phyloP scores from a whole-genome alignment of 257 asterid species.

The Buddleja alternifolia region DNA sequence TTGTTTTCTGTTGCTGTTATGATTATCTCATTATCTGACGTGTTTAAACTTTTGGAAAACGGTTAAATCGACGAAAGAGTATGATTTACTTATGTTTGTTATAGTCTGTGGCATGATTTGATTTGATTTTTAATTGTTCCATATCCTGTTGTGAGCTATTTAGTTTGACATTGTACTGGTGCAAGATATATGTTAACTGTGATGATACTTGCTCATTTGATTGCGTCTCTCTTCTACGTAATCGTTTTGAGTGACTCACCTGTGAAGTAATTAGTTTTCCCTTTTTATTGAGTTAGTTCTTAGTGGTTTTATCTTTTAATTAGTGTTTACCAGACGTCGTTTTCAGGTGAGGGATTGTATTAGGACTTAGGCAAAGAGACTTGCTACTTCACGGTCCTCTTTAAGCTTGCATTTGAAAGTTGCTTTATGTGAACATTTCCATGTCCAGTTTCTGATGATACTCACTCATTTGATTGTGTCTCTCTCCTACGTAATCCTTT shows the following conservation, averaged over 20 bases:
- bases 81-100: background rate
- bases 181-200: conserved; percentile 1
- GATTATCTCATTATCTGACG: background rate
- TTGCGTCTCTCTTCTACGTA: background rate
- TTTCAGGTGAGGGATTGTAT: conserved; percentile 7
- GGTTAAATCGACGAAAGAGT: background rate
- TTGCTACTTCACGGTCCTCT: conserved; percentile 16
- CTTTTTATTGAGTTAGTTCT: background rate
- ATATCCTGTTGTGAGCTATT: conserved; percentile 9
- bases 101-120: background rate
- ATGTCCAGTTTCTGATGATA: conserved; percentile 16
- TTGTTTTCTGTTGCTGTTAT: background rate
- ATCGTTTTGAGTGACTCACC: conserved; percentile 1
- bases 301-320: background rate
- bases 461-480: background rate
- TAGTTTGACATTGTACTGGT: conserved; percentile 14
- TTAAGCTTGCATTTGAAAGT: conserved; percentile 14
- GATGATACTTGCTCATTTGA: background rate
- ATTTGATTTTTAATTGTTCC: background rate
- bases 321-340: background rate
- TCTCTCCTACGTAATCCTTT: background rate
- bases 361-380: background rate
- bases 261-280: background rate
- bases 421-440: conserved; percentile 9
- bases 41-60: conserved; percentile 13